Conservation (phyloP, 1,284 basidiomycete species). For the Ustilago vetiveriae region DNA sequence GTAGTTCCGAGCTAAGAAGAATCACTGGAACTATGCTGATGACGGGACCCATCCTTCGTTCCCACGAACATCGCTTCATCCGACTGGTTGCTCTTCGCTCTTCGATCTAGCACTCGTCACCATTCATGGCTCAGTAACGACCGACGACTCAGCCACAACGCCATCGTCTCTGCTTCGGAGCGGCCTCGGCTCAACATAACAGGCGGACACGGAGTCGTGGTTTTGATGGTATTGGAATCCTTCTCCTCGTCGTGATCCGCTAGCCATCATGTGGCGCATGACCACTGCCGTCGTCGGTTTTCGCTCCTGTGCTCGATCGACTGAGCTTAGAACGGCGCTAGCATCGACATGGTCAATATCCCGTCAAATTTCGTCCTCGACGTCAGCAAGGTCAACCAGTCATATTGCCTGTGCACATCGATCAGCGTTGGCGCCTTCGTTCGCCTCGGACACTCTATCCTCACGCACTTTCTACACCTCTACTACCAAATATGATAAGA, state of each 20-base stretch:
- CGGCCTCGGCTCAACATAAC: background rate
- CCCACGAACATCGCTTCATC: background rate
- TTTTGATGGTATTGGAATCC: slow-evolving; percentile 4
- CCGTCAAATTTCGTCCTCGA: slow-evolving; percentile 1
- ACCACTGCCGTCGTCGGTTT: slow-evolving; percentile 33
- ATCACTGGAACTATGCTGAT: background rate
- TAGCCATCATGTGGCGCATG: slow-evolving; percentile 28
- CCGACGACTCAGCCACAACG: too few relatives aligned
- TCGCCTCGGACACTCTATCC: background rate
- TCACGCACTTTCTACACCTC: slow-evolving; percentile 14
- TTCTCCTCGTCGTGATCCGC: background rate
- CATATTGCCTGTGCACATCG: background rate
- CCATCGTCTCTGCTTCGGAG: too few relatives aligned
- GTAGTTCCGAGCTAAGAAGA: background rate
- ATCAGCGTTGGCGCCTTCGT: background rate
- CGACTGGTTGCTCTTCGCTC: background rate
- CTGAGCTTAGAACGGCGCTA: slow-evolving; percentile 9
- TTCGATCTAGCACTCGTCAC: too few relatives aligned
- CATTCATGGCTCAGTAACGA: too few relatives aligned
- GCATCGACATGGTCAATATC: slow-evolving; percentile 18
- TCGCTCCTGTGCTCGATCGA: slow-evolving; percentile 21
- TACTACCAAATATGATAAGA: slow-evolving; percentile 5
- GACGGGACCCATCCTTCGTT: background rate
- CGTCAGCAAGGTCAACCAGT: background rate
- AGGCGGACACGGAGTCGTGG: background rate